phyloP scores from a whole-genome alignment of 2,329 filamentous ascomycete genomes.

The Ascochyta lentis region DNA sequence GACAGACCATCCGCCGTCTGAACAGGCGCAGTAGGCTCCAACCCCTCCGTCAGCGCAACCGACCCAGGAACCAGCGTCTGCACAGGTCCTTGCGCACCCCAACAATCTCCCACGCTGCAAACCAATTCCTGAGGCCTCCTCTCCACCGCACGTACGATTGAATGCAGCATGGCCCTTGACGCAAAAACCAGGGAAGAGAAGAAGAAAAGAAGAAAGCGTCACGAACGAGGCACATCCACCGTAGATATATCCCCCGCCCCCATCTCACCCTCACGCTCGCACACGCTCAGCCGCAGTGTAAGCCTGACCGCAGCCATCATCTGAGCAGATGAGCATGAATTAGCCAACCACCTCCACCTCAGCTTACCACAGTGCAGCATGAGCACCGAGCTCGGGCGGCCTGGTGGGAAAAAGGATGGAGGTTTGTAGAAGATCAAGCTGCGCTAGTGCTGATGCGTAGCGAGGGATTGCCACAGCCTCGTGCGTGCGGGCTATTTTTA shows the following conservation, averaged over 20 bases:
- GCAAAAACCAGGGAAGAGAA: neutral
- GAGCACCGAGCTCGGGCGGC: neutral
- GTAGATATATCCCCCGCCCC: neutral
- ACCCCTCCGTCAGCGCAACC: neutral
- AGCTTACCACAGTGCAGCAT: neutral
- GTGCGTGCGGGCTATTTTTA: slow-evolving; percentile 4
- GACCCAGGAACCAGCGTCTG: neutral
- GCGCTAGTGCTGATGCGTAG: neutral
- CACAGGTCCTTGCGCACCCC: too few relatives aligned
- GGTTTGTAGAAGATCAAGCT: neutral
- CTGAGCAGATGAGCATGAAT: neutral
- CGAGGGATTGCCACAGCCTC: slow-evolving; percentile 4
- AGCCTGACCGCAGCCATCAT: slow-evolving; percentile 7
- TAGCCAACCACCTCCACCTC: neutral
- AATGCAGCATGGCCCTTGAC: slow-evolving; percentile 1
- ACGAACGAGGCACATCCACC: neutral
- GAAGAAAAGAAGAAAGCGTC: neutral
- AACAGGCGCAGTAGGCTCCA: neutral
- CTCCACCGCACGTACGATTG: neutral
- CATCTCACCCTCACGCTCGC: slow-evolving; percentile 9
- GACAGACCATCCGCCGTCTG: neutral
- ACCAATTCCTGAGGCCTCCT: neutral
- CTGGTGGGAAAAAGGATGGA: neutral
- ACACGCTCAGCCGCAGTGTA: slow-evolving; percentile 15
- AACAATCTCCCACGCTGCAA: neutral